Percentiles rank a stretch among this genome's conserved stretches.
These are phyloP conservation scores for Venustampulla echinocandica DNA, from an alignment of 495 filamentous ascomycete genomes.

Conservation along the genomic window DNA sequence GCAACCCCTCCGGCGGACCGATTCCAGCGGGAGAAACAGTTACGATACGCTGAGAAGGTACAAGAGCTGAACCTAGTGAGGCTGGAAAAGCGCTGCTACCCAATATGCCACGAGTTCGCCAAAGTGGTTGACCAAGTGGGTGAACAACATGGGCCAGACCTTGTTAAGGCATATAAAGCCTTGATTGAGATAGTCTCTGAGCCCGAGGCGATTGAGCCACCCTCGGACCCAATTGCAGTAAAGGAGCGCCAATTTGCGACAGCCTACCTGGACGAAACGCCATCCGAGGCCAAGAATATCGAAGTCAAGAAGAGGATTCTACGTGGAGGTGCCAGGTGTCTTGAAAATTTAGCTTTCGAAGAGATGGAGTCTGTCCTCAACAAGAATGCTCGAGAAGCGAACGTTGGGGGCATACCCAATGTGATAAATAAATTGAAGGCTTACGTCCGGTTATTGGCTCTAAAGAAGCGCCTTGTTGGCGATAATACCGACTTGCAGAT, in stretches of 20 bases:
- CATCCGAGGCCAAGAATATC: conserved; percentile 50
- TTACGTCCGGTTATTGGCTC: conserved; percentile 69
- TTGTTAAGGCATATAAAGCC: conserved; percentile 71
- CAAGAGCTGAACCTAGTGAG: conserved; percentile 65
- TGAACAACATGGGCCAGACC: conserved; percentile 54
- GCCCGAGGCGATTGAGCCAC: conserved; percentile 41
- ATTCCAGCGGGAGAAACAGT: conserved; percentile 70
- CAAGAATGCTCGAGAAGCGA: conserved; percentile 80
- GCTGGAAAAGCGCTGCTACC: conserved; percentile 52
- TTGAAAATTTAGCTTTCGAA: conserved; percentile 66
- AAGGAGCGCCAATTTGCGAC: conserved; percentile 68
- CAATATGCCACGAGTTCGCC: conserved; percentile 63
- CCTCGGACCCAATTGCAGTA: conserved; percentile 44
- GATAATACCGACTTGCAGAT: conserved; percentile 66
- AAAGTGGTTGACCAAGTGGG: conserved; percentile 58
- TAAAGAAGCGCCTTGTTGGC: conserved; percentile 68
- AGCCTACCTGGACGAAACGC: conserved; percentile 62
- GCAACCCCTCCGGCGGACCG: conserved; percentile 52
- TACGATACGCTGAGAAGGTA: conserved; percentile 65
- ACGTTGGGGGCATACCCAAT: conserved; percentile 80
- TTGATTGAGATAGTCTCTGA: conserved; percentile 67
- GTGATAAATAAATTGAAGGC: conserved; percentile 84
- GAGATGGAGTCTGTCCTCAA: conserved; percentile 65
- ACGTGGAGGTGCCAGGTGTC: conserved; percentile 61
- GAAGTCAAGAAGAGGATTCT: conserved; percentile 65